Evolutionary conservation across 768 basidiomycete genomes (phyloP), one percentile per base, ranked within the genome.

Genomic region (Gloeostereum incarnatum): DNA sequence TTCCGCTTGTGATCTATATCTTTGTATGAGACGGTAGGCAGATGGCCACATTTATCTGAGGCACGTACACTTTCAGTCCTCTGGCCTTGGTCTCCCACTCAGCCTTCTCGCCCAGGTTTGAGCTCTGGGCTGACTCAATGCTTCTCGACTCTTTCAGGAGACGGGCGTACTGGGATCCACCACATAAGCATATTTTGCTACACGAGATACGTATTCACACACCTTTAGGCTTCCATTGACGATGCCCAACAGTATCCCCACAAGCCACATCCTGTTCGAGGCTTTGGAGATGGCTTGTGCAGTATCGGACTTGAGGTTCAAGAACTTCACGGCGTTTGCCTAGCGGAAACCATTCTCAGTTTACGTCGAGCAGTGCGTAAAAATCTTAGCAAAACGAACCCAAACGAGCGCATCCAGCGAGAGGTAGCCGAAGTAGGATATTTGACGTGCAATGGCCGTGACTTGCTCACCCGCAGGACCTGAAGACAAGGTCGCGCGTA

Each of bases 361-460:
- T n/a, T n/a, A n/a, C n/a, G n/a, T n/a, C n/a, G 24, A 19, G 11
- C n/a, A 2, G 33, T 20, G 30, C 26, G 29, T 13, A 14, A 31
- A 19, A 31, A 23, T 36, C 26, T 31, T 18, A 30, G 20, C 11
- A 17, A 33, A 23, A 52, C 79, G 44, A 53, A 92, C 90, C 91
- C 91, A 99, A 49, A 83, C 65, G 43, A 96, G 52, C 35, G 77
- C 73, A 56, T 99, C 96, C 50, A 84, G 77, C 7, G 77, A 56
- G 31, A 96, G 73, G 58, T 88, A 99, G 3, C 80, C 81, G 45
- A 89, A 91, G 66, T 97, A 98, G 2, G 75, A 73, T 13, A 98
- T 54, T 58, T 98, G 94, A 34, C 89, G 71, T 23, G 72, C 80
- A 47, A 96, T 77, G 17, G 84, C 78, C 1, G 83, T 72, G 39